Percentiles rank a stretch among this genome's conserved stretches.
These are phyloP conservation scores for Curvularia spicifera DNA, from an alignment of 2,329 filamentous ascomycete species.

Conservation along the genomic window DNA sequence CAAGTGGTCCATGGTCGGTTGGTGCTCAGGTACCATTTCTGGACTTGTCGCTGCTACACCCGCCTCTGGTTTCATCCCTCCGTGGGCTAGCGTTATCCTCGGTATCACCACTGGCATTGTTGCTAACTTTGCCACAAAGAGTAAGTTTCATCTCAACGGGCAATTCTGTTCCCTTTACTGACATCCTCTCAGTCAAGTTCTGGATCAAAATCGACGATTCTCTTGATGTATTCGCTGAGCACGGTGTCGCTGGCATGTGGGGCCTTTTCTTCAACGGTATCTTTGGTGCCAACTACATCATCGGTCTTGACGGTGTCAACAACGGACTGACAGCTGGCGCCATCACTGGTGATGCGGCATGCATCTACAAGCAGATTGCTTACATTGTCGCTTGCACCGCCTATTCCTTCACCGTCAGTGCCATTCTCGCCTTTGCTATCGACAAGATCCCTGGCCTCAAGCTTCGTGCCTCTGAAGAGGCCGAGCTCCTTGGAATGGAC, in stretches of 20 bases:
- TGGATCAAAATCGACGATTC: slow-evolving; percentile 83
- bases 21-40: slow-evolving; percentile 88
- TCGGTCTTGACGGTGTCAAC: slow-evolving; percentile 77
- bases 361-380: slow-evolving; percentile 80
- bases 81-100: slow-evolving; percentile 67
- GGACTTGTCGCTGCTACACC: slow-evolving; percentile 88
- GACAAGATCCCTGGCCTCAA: slow-evolving; percentile 78
- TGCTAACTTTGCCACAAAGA: slow-evolving; percentile 87
- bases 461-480: slow-evolving; percentile 80
- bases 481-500: slow-evolving; percentile 86
- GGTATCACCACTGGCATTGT: slow-evolving; percentile 69
- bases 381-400: slow-evolving; percentile 71
- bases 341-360: slow-evolving; percentile 73
- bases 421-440: slow-evolving; percentile 74
- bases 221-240: slow-evolving; percentile 90
- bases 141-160: slow-evolving; percentile 59
- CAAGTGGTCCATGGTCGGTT: slow-evolving; percentile 94
- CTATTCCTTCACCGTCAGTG: slow-evolving; percentile 77
- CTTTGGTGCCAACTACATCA: slow-evolving; percentile 77
- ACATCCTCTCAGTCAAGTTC: slow-evolving; percentile 63
- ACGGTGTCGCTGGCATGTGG: slow-evolving; percentile 81
- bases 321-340: slow-evolving; percentile 67
- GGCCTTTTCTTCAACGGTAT: slow-evolving; percentile 80
- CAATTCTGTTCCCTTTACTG: slow-evolving; percentile 21
- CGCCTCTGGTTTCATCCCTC: slow-evolving; percentile 77